These are phyloP conservation scores for Diutina catenulata DNA, from an alignment of 1,139 yeast species.

Conservation along the genomic window DNA sequence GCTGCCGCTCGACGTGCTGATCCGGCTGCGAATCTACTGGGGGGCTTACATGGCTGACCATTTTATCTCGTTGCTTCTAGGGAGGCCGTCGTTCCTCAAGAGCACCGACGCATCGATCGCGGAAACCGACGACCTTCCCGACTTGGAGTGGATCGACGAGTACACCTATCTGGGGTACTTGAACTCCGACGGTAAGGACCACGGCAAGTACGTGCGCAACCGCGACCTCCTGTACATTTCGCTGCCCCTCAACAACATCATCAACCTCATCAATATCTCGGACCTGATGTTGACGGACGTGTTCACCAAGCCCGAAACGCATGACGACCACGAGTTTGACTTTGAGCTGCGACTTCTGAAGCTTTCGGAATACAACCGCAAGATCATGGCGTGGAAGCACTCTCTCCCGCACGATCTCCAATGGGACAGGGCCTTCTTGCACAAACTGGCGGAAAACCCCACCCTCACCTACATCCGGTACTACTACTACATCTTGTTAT, in stretches of 20 bases:
- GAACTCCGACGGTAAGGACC: slow-evolving; percentile 9
- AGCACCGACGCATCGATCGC: slow-evolving; percentile 49
- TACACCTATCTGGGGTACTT: slow-evolving; percentile 23
- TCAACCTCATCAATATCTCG: slow-evolving; percentile 39
- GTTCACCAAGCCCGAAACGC: slow-evolving; percentile 24
- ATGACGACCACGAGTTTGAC: slow-evolving; percentile 14
- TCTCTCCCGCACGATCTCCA: slow-evolving; percentile 35
- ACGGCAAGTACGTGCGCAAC: slow-evolving; percentile 12
- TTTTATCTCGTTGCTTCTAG: slow-evolving; percentile 44
- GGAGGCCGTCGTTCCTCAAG: slow-evolving; percentile 46
- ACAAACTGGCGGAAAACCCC: slow-evolving; percentile 36
- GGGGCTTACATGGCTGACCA: slow-evolving; percentile 58
- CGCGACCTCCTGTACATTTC: slow-evolving; percentile 29
- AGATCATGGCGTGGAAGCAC: slow-evolving; percentile 39
- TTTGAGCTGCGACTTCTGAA: slow-evolving; percentile 24
- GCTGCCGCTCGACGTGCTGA: slow-evolving; percentile 34
- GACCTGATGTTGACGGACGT: slow-evolving; percentile 45
- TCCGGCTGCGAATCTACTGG: slow-evolving; percentile 54
- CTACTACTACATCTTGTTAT: slow-evolving; percentile 43
- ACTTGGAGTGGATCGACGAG: slow-evolving; percentile 43
- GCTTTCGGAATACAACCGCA: slow-evolving; percentile 31
- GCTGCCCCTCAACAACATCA: slow-evolving; percentile 33
- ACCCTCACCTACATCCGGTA: slow-evolving; percentile 41
- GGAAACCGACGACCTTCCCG: slow-evolving; percentile 51
- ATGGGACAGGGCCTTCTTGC: slow-evolving; percentile 35